Conservation (phyloP, 208 protist species). For the Wallacemonas sp. region DNA sequence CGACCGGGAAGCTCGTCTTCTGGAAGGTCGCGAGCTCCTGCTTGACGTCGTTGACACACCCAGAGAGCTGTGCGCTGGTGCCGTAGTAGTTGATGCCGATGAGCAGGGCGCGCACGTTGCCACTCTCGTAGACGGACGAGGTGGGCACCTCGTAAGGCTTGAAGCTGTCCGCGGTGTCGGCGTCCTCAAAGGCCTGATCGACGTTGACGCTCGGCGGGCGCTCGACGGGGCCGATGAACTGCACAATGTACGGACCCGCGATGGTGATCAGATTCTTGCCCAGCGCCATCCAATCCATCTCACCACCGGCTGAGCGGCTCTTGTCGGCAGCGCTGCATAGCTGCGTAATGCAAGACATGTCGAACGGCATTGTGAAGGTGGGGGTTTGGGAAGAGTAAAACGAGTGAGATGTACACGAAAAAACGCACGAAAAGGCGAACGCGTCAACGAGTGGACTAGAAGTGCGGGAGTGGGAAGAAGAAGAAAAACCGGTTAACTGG, state of each 20-base stretch:
- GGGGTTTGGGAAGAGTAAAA: background rate
- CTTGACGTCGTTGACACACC: conserved; percentile 74
- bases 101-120: conserved; percentile 47
- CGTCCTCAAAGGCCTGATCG: conserved; percentile 47
- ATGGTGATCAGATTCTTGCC: conserved; percentile 35
- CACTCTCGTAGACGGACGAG: conserved; percentile 15
- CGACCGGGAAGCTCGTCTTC: conserved; percentile 40
- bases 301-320: conserved; percentile 16
- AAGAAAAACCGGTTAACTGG: no score
- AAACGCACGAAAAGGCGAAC: background rate
- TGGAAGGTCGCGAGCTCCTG: conserved; percentile 60
- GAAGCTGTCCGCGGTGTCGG: conserved; percentile 21
- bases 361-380: conserved; percentile 25
- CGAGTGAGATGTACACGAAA: background rate
- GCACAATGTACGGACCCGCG: conserved; percentile 47
- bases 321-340: conserved; percentile 17
- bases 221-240: conserved; percentile 39
- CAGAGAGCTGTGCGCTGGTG: conserved; percentile 46
- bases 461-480: background rate
- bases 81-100: conserved; percentile 84
- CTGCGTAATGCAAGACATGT: conserved; percentile 32
- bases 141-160: conserved; percentile 39
- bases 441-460: no score
- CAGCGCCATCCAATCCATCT: conserved; percentile 31
- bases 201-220: conserved; percentile 38